Evolutionary conservation across 495 filamentous ascomycete genomes (phyloP), one percentile per base, ranked within the genome.

Genomic region (Xylaria sp.): DNA sequence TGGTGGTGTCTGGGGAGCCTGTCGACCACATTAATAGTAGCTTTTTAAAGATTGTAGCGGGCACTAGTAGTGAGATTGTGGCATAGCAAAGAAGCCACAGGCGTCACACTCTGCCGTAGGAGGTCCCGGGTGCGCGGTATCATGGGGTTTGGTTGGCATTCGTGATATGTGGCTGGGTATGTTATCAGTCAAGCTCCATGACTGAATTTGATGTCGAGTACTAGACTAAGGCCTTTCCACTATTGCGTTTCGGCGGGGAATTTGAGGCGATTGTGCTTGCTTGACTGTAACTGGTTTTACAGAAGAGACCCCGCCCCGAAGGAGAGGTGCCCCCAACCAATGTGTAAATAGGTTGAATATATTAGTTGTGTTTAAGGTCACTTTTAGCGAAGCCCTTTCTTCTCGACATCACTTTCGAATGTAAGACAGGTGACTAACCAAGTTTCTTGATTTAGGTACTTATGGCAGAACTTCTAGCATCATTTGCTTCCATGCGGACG

Each of bases 1-100:
- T 26, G 59, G 59, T 61, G 37, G 59, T 37, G 37, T 61, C 37
- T 43, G 58, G 58, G 57, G 58, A 43, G 1, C 37, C 37, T 61
- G 59, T 26, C 37, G 2, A 61, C 9, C 3, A 59, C 31, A 43
- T 61, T 41, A 40, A 26, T 26, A 41, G 11, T 0, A 15, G 17
- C 31, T 59, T 59, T 35, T 37, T 17, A 37, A 59, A 59, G 31
- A 40, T 59, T 7, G 57, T 40, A 59, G 8, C 29, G 53, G 31
- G 31, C 58, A 61, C 35, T 40, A 24, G 3, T 21, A 41, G 59
- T 9, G n/a, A 41, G 58, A 41, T 41, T 41, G 8, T 41, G 35
- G n/a, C n/a, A 61, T 41, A 35, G 50, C 50, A 55, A 11, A 55
- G 21, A 29, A 26, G 24, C 50, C 50, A 55, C 50, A 55, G 24